Conservation (phyloP, 768 basidiomycete species). For the Coprinopsis marcescibilis region DNA sequence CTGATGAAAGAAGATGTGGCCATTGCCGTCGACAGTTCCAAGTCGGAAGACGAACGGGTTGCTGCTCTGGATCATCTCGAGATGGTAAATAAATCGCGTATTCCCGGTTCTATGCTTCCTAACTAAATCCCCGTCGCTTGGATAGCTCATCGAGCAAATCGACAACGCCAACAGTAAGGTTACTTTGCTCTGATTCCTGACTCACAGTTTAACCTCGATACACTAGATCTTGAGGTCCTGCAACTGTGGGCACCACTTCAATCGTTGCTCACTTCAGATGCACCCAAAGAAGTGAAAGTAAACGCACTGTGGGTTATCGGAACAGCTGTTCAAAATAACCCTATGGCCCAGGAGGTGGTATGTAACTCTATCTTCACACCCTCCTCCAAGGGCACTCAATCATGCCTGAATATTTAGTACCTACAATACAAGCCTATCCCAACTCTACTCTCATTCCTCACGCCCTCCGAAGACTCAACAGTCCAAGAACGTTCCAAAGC, state of each 20-base stretch:
- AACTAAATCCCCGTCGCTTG: background rate
- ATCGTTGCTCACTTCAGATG: slow-evolving; percentile 46
- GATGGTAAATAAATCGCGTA: slow-evolving; percentile 49
- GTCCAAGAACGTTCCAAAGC: slow-evolving; percentile 67
- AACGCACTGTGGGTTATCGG: slow-evolving; percentile 84
- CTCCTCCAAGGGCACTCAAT: slow-evolving; percentile 1
- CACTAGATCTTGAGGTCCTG: slow-evolving; percentile 73
- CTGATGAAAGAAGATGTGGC: slow-evolving; percentile 79
- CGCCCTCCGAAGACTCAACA: slow-evolving; percentile 42
- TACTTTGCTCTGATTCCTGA: slow-evolving; percentile 4
- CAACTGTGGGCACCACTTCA: slow-evolving; percentile 78
- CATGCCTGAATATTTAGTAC: too few species aligned
- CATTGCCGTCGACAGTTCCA: slow-evolving; percentile 51
- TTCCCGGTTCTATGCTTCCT: background rate
- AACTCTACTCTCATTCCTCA: slow-evolving; percentile 54
- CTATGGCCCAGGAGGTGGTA: slow-evolving; percentile 72
- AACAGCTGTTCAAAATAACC: slow-evolving; percentile 88
- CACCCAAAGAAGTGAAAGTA: slow-evolving; percentile 55
- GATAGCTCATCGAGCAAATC: slow-evolving; percentile 77
- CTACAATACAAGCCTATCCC: slow-evolving; percentile 62
- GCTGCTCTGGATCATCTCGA: slow-evolving; percentile 79
- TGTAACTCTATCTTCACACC: slow-evolving; percentile 19
- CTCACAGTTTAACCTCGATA: background rate
- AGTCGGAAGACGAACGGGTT: slow-evolving; percentile 53
- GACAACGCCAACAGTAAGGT: slow-evolving; percentile 81